Evolutionary conservation across 176 grass and related monocot genomes (phyloP).

Genomic region (Carex parvula): DNA sequence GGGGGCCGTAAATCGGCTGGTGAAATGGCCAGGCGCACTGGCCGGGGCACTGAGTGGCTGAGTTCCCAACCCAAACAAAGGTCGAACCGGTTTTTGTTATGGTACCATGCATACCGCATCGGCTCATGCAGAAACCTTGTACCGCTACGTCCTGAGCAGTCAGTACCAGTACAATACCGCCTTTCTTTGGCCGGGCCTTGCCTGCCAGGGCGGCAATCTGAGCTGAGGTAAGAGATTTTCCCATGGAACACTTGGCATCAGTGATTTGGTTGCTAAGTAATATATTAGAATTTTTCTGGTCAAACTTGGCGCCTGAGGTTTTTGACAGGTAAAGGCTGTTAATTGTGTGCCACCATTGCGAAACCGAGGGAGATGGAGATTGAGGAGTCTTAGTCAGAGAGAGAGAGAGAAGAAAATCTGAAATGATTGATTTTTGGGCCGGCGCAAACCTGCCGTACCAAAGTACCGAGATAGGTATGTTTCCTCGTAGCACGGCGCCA

Average conservation of each 20-base stretch:
- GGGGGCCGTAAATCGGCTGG: conserved; percentile 32
- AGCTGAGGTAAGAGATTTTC: conserved; percentile 21
- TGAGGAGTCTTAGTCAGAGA: conserved; percentile 4
- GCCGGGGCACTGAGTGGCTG: conserved; percentile 29
- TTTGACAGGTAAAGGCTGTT: conserved; percentile 24
- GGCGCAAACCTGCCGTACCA: conserved; percentile 34
- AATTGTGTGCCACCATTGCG: conserved; percentile 27
- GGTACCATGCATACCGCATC: conserved; percentile 16
- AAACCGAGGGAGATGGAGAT: conserved; percentile 6
- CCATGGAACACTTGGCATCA: conserved; percentile 17
- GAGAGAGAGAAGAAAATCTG: conserved; percentile 35
- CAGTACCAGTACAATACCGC: conserved; percentile 6
- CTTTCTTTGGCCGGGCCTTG: neutral
- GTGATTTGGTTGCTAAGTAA: neutral
- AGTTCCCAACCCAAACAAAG: conserved; percentile 39
- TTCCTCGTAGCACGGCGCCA: conserved; percentile 19
- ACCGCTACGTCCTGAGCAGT: conserved; percentile 26
- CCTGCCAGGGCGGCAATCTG: conserved; percentile 11
- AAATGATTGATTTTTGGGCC: conserved; percentile 31
- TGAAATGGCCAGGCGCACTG: conserved; percentile 37
- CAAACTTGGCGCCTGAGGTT: neutral
- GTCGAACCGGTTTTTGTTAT: neutral
- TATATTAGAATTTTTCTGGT: neutral
- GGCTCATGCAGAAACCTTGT: conserved; percentile 35
- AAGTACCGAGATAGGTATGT: conserved; percentile 21